A percentile compares a stretch with the other conserved stretches of the same genome.
Conservation (phyloP, 768 basidiomycete genomes). For the Steccherinum ochraceum region DNA sequence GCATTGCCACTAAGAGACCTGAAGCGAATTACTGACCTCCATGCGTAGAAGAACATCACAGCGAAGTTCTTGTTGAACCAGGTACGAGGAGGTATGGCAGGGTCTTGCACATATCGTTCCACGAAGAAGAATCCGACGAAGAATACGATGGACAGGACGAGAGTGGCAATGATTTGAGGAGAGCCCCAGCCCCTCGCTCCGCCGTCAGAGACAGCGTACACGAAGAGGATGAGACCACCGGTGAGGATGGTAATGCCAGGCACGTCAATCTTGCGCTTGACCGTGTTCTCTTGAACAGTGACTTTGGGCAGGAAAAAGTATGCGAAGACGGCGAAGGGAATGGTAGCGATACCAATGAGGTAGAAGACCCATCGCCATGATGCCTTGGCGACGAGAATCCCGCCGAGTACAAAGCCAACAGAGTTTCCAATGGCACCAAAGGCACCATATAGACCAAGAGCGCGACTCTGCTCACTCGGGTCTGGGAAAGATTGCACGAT, state of each 20-base stretch:
- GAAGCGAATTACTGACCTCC: conserved; percentile 3
- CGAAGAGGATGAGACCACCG: conserved; percentile 3
- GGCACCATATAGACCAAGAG: conserved; percentile 4
- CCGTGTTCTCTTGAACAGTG: background rate
- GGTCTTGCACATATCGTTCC: conserved; percentile 4
- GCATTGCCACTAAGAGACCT: background rate
- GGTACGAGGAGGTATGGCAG: conserved; percentile 3
- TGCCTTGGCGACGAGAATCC: background rate
- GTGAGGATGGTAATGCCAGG: conserved; percentile 5
- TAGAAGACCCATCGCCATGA: conserved; percentile 8
- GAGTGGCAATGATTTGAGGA: conserved; percentile 7
- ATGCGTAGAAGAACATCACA: conserved; percentile 6
- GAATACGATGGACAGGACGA: conserved; percentile 3
- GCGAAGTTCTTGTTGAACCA: conserved; percentile 8
- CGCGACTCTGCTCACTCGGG: conserved; percentile 3
- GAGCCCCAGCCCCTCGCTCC: conserved; percentile 2
- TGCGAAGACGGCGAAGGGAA: conserved; percentile 5
- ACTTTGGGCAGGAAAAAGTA: conserved; percentile 1
- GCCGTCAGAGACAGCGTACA: conserved; percentile 6
- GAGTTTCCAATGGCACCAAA: conserved; percentile 5
- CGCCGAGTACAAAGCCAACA: conserved; percentile 4
- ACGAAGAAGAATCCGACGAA: conserved; percentile 5
- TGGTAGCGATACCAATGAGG: conserved; percentile 4
- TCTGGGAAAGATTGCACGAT: conserved; percentile 5
- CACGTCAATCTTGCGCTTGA: conserved; percentile 3